These are phyloP conservation scores for Pyricularia sp. DNA, from an alignment of 2,329 filamentous ascomycete genomes.

Conservation along the genomic window DNA sequence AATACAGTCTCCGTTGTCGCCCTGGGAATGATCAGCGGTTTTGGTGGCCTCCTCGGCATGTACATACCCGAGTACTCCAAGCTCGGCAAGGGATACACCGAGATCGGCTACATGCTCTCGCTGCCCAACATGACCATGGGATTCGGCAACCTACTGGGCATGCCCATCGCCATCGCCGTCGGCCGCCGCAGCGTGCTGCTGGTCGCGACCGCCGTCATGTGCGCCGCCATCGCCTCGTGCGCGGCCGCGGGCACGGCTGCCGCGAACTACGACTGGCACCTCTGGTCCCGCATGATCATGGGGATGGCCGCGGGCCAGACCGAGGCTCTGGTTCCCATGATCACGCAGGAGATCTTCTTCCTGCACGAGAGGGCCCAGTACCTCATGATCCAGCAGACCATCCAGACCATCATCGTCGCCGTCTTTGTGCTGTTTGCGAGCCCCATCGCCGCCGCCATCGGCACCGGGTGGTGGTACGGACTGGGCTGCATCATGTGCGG, in stretches of 20 bases:
- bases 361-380: constrained; percentile 29
- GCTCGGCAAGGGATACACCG: constrained; percentile 24
- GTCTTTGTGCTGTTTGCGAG: constrained; percentile 28
- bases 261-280: constrained; percentile 22
- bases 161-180: constrained; percentile 25
- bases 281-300: constrained; percentile 25
- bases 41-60: constrained; percentile 29
- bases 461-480: constrained; percentile 31
- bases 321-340: constrained; percentile 31
- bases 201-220: constrained; percentile 15
- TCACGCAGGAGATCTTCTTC: constrained; percentile 31
- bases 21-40: constrained; percentile 27
- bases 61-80: constrained; percentile 28
- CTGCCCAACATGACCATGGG: constrained; percentile 23
- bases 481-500: constrained; percentile 26
- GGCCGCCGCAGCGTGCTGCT: constrained; percentile 24
- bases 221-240: constrained; percentile 9
- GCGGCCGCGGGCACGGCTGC: constrained; percentile 12
- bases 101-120: constrained; percentile 28
- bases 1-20: constrained; percentile 26
- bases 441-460: constrained; percentile 30
- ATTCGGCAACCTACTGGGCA: constrained; percentile 19
- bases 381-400: constrained; percentile 30
- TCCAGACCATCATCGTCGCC: constrained; percentile 27
- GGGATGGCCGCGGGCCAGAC: constrained; percentile 30